Evolutionary conservation across 1,139 yeast species (phyloP), one percentile per base, ranked within the genome.

Genomic region (Entelexis sorbosivorans): DNA sequence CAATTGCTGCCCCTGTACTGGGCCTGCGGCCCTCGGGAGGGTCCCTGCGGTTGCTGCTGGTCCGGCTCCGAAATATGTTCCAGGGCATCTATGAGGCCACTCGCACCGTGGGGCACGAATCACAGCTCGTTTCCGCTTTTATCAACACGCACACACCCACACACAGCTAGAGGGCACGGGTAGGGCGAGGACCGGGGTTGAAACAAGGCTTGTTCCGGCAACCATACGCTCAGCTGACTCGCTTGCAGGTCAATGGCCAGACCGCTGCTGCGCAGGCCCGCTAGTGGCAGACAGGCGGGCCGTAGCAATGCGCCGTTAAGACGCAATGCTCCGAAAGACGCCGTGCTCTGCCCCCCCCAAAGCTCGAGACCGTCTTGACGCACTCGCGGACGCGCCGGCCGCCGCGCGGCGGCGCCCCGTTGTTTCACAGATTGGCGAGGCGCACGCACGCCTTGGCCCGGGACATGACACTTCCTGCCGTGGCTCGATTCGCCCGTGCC

Each of bases 121-220:
- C 28, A 19, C 34, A 1, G 11, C 11, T 8, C 31, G 17, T n/a
- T 26, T 24, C 32, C 29, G 28, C 31, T 24, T 42, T 42, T 42
- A 42, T 42, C 45, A 36, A 36, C 28, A 20, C 40, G 5, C 22
- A 22, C 40, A 20, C 40, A 7, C 19, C 35, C 39, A 19, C 19
- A 14, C 20, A 36, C 28, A 22, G 40, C 40, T 22, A 8, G 10
- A 22, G 28, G 26, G 17, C 22, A 28, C 9, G 19, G 40, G 40
- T 42, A 20, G 32, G 45, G 40, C 19, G 32, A 20, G 32, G 45
- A 17, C 14, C 10, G 3, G 38, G 24, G 16, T 16, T 20, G 34
- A 17, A 31, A 31, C 38, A 31, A 32, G 45, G 45, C 45, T 31
- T 42, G 36, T 42, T 31, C 19, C 9, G 40, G 40, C 13, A 36